phyloP scores from a whole-genome alignment of 768 basidiomycete genomes.

The Tremella yokohamensis region DNA sequence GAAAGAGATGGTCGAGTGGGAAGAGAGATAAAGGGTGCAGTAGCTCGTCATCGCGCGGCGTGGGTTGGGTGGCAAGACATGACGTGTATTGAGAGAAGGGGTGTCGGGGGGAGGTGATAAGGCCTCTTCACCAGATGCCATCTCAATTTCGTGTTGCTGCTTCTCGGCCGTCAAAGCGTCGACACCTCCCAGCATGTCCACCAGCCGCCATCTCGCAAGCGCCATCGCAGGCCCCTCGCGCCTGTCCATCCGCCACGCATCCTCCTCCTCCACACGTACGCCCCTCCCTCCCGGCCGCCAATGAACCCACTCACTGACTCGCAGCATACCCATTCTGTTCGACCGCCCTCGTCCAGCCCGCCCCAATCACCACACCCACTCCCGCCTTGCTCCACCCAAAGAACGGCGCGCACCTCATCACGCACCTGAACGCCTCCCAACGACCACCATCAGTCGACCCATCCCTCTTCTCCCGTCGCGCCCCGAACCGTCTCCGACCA shows the following conservation, averaged over 20 bases:
- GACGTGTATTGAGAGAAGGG: background rate
- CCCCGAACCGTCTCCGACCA: conserved; percentile 65
- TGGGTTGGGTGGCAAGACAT: background rate
- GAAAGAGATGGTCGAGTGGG: conserved; percentile 2
- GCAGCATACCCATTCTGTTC: conserved; percentile 4
- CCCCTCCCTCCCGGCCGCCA: too few species aligned
- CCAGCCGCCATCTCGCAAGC: too few species aligned
- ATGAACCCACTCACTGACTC: background rate
- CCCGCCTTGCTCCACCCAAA: background rate
- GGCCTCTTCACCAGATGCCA: too few species aligned
- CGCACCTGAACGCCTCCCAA: background rate
- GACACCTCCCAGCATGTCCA: too few species aligned
- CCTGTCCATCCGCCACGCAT: too few species aligned
- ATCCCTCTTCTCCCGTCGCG: conserved; percentile 68
- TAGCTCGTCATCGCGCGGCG: background rate
- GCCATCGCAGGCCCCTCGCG: too few species aligned
- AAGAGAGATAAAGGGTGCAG: background rate
- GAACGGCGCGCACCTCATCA: background rate
- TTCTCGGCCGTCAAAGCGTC: too few species aligned
- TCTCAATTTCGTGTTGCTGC: too few species aligned
- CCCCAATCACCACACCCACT: background rate
- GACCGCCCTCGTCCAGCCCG: background rate
- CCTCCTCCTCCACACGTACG: too few species aligned
- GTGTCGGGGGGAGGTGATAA: too few species aligned
- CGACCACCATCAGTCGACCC: conserved; percentile 57